Conservation (phyloP, 345 rosid species). For the Noccaea caerulescens region DNA sequence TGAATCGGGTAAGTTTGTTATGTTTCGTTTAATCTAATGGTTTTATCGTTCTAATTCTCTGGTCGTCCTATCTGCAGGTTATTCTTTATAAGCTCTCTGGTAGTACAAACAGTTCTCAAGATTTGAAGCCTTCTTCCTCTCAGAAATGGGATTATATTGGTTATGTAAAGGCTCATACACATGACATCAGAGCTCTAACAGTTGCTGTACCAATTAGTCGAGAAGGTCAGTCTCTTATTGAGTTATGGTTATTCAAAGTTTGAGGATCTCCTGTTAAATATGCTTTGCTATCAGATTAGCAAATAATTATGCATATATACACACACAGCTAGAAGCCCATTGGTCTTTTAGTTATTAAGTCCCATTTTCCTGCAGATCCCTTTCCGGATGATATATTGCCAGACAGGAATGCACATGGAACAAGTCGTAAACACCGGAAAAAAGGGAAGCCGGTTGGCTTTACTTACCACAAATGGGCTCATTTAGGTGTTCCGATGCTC, state of each 20-base stretch:
- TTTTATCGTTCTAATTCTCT: slow-evolving; percentile 30
- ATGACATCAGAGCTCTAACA: slow-evolving; percentile 89
- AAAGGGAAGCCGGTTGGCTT: slow-evolving; percentile 64
- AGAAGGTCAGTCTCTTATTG: slow-evolving; percentile 63
- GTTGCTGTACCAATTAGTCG: slow-evolving; percentile 79
- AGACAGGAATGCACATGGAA: slow-evolving; percentile 43
- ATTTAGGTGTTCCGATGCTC: slow-evolving; percentile 93
- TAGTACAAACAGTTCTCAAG: slow-evolving; percentile 46
- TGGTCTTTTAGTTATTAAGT: neutral
- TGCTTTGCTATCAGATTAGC: neutral
- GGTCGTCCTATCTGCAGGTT: slow-evolving; percentile 53
- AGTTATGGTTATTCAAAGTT: slow-evolving; percentile 1
- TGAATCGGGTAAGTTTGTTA: neutral
- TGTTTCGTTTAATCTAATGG: slow-evolving; percentile 1
- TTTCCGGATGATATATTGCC: slow-evolving; percentile 51
- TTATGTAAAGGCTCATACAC: slow-evolving; percentile 85
- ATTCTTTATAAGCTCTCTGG: slow-evolving; percentile 72
- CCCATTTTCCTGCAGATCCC: slow-evolving; percentile 52
- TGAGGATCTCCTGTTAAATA: slow-evolving; percentile 6
- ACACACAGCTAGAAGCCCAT: neutral
- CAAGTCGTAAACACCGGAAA: slow-evolving; percentile 43
- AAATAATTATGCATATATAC: neutral
- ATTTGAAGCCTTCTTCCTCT: slow-evolving; percentile 48
- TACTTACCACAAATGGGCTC: slow-evolving; percentile 87
- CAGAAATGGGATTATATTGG: slow-evolving; percentile 88